Base-by-base conservation (phyloP, 345 rosid genomes). In the Geranium brycei region DNA sequence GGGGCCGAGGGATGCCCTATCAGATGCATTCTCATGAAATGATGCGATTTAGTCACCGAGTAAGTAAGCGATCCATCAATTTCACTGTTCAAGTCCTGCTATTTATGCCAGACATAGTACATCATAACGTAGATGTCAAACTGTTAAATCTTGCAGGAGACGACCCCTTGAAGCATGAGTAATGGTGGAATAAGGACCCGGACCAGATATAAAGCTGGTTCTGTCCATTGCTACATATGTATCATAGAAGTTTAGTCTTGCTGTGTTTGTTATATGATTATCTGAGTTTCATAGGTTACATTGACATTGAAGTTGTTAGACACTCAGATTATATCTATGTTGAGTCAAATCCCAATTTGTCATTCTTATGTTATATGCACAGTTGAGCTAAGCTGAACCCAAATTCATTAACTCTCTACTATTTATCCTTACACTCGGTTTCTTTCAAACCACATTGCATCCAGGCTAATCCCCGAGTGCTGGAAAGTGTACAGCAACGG, bases 1-100 rank as follows among this genome's bases (percentile, higher is more conserved):
- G 87, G 88, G 59, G 74, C 91, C 0, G 89, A 86, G 74, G 96
- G 87, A 38, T 80, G 83, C 19, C 96, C 93, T 0, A 72, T 71
- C 0, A 81, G 91, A 83, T 89, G 93, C 76, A 80, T 86, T 72
- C 92, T 86, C 69, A 85, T 83, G 62, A 74, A 82, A 76, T 86
- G 77, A 83, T 8, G 28, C 28, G 28, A 23, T 23, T 23, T 23
- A 23, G 1, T 23, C 28, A 23, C 47, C 0, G 47, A 38, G 11
- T 1, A 5, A 5, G 47, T 38, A 38, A 38, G 47, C 3, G 53
- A 47, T 47, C 53, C 53, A 47, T 47, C 53, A 47, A 47, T 13
- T 47, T 47, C 53, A 47, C 13, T 11, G 53, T 47, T 11, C 11
- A 11, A 6, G 53, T 47, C 14, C 14, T 47, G 53, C 53, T 47